Percentiles rank a stretch among this genome's conserved stretches.
These are phyloP conservation scores for Collybiopsis luxurians DNA, from an alignment of 768 basidiomycete genomes.

Conservation along the genomic window DNA sequence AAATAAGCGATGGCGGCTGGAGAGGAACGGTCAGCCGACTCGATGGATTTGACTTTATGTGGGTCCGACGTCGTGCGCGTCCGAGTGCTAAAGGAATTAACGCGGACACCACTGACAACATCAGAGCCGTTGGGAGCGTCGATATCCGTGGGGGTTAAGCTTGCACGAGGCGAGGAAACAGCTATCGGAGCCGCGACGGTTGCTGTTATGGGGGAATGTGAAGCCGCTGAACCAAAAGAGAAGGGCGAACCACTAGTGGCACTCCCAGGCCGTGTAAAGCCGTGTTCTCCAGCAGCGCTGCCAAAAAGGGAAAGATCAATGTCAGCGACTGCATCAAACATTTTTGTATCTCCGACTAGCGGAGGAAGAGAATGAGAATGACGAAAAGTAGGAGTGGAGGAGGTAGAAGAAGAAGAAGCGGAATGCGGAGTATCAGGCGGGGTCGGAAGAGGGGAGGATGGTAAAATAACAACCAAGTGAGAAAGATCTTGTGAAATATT, in stretches of 20 bases:
- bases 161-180: not conserved
- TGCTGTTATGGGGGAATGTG: not conserved
- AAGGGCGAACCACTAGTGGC: no score
- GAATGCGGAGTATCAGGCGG: not conserved
- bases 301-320: not conserved
- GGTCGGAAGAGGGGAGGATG: not conserved
- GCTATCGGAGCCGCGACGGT: not conserved
- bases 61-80: not conserved
- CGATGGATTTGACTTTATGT: not conserved
- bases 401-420: not conserved
- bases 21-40: slow-evolving; percentile 1
- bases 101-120: not conserved
- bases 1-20: not conserved
- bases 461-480: not conserved
- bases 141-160: not conserved
- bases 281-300: not conserved
- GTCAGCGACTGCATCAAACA: not conserved
- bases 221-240: no score
- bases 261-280: no score
- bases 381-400: no score
- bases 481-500: not conserved
- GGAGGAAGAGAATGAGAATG: not conserved
- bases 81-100: not conserved
- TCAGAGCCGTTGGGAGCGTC: no score
- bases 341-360: not conserved